Conservation (phyloP, 176 grass and related monocot species). For the Eleusine indica region DNA sequence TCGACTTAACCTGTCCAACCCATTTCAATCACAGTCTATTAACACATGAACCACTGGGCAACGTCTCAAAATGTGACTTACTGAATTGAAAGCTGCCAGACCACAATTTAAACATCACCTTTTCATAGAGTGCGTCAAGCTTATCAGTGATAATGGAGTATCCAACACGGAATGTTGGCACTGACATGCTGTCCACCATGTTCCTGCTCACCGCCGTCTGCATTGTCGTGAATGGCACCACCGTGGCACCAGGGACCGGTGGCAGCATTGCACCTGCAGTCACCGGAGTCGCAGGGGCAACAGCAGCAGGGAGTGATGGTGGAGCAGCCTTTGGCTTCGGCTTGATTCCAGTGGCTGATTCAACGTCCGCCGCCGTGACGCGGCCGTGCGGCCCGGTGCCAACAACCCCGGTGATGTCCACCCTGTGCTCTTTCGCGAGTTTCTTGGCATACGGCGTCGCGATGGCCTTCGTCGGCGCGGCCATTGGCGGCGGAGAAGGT, state of each 20-base stretch:
- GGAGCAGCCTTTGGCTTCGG: slow-evolving; percentile 40
- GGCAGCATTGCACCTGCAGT: slow-evolving; percentile 34
- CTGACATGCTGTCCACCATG: slow-evolving; percentile 86
- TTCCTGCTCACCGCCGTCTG: slow-evolving; percentile 85
- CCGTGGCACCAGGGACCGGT: slow-evolving; percentile 52
- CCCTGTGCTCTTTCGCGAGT: slow-evolving; percentile 77
- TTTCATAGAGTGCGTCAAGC: slow-evolving; percentile 74
- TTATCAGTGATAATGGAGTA: slow-evolving; percentile 70
- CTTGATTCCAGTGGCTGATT: slow-evolving; percentile 74
- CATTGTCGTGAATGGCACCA: slow-evolving; percentile 86
- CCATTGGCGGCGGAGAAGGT: slow-evolving; percentile 30
- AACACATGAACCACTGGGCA: slow-evolving; percentile 3
- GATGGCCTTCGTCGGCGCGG: slow-evolving; percentile 42
- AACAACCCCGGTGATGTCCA: slow-evolving; percentile 55
- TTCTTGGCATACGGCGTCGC: slow-evolving; percentile 84
- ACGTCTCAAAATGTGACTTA: not conserved
- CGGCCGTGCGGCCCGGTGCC: slow-evolving; percentile 68
- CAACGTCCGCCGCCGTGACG: slow-evolving; percentile 67
- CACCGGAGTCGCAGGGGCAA: not conserved
- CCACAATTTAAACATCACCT: slow-evolving; percentile 47
- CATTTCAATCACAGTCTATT: slow-evolving; percentile 23
- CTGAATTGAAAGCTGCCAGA: not conserved
- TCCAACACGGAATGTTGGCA: slow-evolving; percentile 74
- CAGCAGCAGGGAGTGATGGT: slow-evolving; percentile 24
- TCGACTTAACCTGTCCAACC: slow-evolving; percentile 62